phyloP scores from a whole-genome alignment of 2,329 filamentous ascomycete species.

The Tolypocladium ovalisporum region DNA sequence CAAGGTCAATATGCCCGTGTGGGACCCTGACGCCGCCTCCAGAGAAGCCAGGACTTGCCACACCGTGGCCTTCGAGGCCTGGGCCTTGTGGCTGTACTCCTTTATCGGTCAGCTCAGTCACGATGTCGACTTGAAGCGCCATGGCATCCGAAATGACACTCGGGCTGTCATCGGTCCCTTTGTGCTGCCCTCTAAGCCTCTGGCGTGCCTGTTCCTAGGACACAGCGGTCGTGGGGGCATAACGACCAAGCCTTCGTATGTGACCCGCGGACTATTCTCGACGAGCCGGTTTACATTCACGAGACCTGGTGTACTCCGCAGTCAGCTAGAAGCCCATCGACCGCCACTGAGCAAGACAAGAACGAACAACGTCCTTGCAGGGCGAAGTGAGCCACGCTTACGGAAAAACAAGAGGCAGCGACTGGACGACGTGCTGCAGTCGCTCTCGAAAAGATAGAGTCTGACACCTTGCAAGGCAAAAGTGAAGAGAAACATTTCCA shows the following conservation, averaged over 20 bases:
- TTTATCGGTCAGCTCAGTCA: conserved; percentile 25
- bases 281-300: conserved; percentile 23
- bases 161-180: conserved; percentile 24
- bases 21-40: conserved; percentile 17
- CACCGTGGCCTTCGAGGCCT: conserved; percentile 23
- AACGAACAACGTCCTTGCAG: conserved; percentile 5
- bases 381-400: conserved; percentile 10
- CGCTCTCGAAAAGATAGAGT: not conserved
- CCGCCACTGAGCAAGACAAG: conserved; percentile 5
- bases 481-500: too few relatives aligned
- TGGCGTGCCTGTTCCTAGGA: conserved; percentile 26
- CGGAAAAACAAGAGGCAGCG: conserved; percentile 21
- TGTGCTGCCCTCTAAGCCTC: conserved; percentile 25
- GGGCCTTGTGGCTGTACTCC: conserved; percentile 30
- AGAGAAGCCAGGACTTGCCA: conserved; percentile 20
- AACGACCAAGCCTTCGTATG: conserved; percentile 21
- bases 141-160: conserved; percentile 7
- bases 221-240: conserved; percentile 24
- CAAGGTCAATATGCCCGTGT: conserved; percentile 17
- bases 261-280: conserved; percentile 22
- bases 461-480: not conserved
- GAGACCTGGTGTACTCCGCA: conserved; percentile 7
- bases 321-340: not conserved
- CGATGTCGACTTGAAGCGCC: conserved; percentile 20
- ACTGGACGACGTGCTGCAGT: conserved; percentile 21